Base-by-base conservation (phyloP, 1,284 basidiomycete species). In the Ceratobasidium sp. region DNA sequence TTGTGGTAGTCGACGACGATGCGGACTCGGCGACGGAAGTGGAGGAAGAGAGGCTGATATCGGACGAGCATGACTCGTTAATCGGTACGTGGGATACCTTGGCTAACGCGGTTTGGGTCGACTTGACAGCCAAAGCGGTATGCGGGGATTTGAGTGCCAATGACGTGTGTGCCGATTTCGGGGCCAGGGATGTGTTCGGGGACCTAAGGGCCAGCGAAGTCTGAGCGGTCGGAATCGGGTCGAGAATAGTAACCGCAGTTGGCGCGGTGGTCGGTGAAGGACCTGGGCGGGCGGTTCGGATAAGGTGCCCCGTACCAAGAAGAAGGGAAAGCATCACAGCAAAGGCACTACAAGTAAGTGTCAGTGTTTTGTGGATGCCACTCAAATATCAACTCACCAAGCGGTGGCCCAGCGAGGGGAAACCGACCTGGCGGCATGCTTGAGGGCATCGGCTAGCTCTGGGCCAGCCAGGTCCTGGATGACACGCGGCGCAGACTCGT, bases 41-140 rank as follows among this genome's bases (percentile, higher is more conserved):
- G n/a, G 28, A 11, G 21, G 54, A 56, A 51, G 48, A 51, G 9
- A 51, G 18, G 16, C 28, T n/a, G 14, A 30, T 56, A 11, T 14
- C 16, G 16, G 54, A 56, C 63, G 63, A 67, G 51, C 63, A 67
- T 16, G 63, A 67, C 18, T 67, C 63, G 36, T 67, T 67, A 30
- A 42, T 33, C 3, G 51, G 63, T 6, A 23, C 49, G 16, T 33
- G 51, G 14, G 63, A 38, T 4, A 49, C 42, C 21, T 14, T 11
- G n/a, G 63, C 18, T 16, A 67, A n/a, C 21, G 63, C 49, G 14
- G 63, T 67, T 9, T 67, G 63, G n/a, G 49, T 38, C 14, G 63
- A 67, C 25, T 56, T 67, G 51, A 40, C 38, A 5, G 48, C 63
- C 36, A 67, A 28, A 11, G 63, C 53, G 3, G 63, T 67, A 42